Evolutionary conservation across 2,329 filamentous ascomycete genomes (phyloP).

Genomic region (Aspergillus glaucus): DNA sequence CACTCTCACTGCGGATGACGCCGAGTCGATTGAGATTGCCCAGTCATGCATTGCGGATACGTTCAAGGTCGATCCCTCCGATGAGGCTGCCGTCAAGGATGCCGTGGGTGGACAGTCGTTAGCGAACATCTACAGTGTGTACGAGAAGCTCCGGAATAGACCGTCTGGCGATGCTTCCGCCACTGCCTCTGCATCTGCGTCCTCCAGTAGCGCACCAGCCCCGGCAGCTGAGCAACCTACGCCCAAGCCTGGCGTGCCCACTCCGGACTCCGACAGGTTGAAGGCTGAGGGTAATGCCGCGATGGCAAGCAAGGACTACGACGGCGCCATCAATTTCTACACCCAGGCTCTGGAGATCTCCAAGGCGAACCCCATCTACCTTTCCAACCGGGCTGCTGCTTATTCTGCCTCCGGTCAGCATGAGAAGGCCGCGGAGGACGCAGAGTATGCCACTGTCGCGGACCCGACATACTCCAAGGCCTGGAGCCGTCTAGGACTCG

Average conservation of each 20-base stretch:
- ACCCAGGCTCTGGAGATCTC: conserved; percentile 74
- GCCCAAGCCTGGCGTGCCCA: conserved; percentile 34
- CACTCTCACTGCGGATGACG: conserved; percentile 78
- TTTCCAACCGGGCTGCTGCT: conserved; percentile 93
- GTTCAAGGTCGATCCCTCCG: conserved; percentile 86
- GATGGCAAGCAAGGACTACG: conserved; percentile 92
- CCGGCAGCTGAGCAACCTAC: conserved; percentile 33
- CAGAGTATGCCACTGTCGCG: conserved; percentile 78
- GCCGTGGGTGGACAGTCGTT: conserved; percentile 84
- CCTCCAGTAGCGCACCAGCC: conserved; percentile 25
- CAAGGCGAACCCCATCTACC: conserved; percentile 87
- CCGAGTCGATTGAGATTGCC: conserved; percentile 89
- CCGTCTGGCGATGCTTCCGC: conserved; percentile 42
- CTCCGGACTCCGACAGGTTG: conserved; percentile 72
- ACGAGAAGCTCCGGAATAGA: conserved; percentile 83
- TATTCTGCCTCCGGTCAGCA: conserved; percentile 82
- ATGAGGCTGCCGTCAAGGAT: conserved; percentile 64
- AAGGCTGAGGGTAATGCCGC: conserved; percentile 90
- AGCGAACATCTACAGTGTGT: conserved; percentile 85
- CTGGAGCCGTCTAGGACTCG: conserved; percentile 88
- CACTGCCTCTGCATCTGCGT: conserved; percentile 10
- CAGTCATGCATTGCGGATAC: conserved; percentile 89
- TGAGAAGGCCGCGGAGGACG: conserved; percentile 75
- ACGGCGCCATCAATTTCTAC: conserved; percentile 75
- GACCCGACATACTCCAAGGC: conserved; percentile 96